phyloP scores from a whole-genome alignment of 2,329 filamentous ascomycete species.

The Fusarium subglutinans region DNA sequence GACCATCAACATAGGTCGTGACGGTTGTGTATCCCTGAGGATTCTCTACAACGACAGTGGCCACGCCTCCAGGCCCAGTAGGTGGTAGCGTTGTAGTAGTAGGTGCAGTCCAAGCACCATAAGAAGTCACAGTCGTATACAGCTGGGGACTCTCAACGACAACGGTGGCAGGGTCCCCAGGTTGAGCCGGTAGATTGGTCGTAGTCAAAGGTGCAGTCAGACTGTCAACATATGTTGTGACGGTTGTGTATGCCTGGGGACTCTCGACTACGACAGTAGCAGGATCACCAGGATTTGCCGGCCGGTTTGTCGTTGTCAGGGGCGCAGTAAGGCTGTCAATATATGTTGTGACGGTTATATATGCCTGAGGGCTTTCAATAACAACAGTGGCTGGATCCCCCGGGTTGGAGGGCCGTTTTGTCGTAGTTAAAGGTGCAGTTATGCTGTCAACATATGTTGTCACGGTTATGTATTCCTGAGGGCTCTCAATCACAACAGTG shows the following conservation, averaged over 20 bases:
- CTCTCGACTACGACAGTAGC: rapidly evolving
- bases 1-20: neutral
- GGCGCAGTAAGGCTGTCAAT: neutral
- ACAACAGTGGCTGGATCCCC: neutral
- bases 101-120: neutral
- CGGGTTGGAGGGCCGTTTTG: too few species aligned
- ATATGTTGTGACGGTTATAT: neutral
- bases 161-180: neutral
- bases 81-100: neutral
- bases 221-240: neutral
- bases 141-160: neutral
- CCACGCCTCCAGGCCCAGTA: neutral
- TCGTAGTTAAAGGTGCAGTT: neutral
- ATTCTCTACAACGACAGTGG: neutral
- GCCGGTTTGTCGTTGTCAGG: neutral
- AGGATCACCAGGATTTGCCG: neutral
- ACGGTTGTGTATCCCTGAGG: neutral
- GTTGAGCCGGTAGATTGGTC: neutral
- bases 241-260: neutral
- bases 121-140: neutral
- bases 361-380: neutral
- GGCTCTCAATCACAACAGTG: neutral
- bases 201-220: neutral
- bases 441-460: neutral
- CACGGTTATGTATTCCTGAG: neutral